phyloP scores from a whole-genome alignment of 2,329 filamentous ascomycete genomes.

The Alternaria alternata region DNA sequence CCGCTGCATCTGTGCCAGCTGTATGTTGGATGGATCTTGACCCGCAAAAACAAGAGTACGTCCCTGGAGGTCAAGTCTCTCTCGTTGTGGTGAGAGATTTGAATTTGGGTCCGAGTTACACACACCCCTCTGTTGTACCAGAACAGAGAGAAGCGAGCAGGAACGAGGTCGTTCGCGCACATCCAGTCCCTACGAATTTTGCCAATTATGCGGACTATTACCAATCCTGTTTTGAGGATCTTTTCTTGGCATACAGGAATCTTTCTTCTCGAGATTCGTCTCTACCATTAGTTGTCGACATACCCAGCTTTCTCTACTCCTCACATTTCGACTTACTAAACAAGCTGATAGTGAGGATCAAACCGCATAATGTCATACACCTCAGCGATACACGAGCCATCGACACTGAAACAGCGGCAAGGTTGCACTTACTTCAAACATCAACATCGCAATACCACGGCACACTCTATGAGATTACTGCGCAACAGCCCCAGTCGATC shows the following conservation, averaged over 20 bases:
- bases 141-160: constrained; percentile 29
- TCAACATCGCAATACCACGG: constrained; percentile 48
- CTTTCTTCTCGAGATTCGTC: constrained; percentile 52
- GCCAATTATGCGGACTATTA: constrained; percentile 73
- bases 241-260: constrained; percentile 66
- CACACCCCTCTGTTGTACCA: constrained; percentile 57
- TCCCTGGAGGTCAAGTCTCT: constrained; percentile 73
- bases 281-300: constrained; percentile 74
- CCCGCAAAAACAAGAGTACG: constrained; percentile 79
- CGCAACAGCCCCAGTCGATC: constrained; percentile 52
- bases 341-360: constrained; percentile 62
- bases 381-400: constrained; percentile 57
- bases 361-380: constrained; percentile 71
- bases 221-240: constrained; percentile 68
- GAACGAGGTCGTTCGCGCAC: constrained; percentile 64
- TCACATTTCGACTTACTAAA: constrained; percentile 72
- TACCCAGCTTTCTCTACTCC: constrained; percentile 76
- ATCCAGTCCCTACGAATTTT: constrained; percentile 72
- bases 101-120: constrained; percentile 73
- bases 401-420: constrained; percentile 66
- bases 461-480: constrained; percentile 64
- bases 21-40: constrained; percentile 77
- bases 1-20: constrained; percentile 37
- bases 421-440: constrained; percentile 61
- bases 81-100: constrained; percentile 68